A percentile compares a stretch with the other conserved stretches of the same genome.
Conservation (phyloP, 2,329 filamentous ascomycete genomes). For the Aspergillus eucalypticola region DNA sequence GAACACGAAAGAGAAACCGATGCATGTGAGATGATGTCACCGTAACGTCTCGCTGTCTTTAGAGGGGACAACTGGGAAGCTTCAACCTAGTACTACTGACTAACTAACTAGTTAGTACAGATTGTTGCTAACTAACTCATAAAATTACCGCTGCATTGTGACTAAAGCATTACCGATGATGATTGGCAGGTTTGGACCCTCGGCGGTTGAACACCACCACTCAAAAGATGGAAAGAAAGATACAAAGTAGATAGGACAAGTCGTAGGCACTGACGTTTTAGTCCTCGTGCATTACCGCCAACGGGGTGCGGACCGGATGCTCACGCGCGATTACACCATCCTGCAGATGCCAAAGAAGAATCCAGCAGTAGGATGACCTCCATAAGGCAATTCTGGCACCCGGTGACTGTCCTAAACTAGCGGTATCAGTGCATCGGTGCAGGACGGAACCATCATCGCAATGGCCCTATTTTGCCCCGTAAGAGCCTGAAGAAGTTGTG, state of each 20-base stretch:
- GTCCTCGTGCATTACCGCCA: slow-evolving; percentile 24
- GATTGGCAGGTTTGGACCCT: background rate
- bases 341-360: slow-evolving; percentile 19
- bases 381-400: background rate
- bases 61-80: background rate
- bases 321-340: slow-evolving; percentile 27
- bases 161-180: background rate
- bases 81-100: no score
- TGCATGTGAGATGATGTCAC: slow-evolving; percentile 24
- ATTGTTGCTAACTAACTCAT: no score
- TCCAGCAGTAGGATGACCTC: background rate
- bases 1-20: background rate
- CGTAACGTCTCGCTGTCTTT: background rate
- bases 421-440: background rate
- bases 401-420: background rate
- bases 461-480: background rate
- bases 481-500: background rate
- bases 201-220: background rate
- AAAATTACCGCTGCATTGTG: no score
- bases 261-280: slow-evolving; percentile 16
- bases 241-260: background rate
- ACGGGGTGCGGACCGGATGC: slow-evolving; percentile 9
- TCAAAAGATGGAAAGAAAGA: no score
- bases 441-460: background rate
- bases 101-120: no score